A percentile compares a stretch with the other conserved stretches of the same genome.
These are phyloP conservation scores for Cladophialophora psammophila DNA, from an alignment of 2,329 filamentous ascomycete species.

Conservation along the genomic window DNA sequence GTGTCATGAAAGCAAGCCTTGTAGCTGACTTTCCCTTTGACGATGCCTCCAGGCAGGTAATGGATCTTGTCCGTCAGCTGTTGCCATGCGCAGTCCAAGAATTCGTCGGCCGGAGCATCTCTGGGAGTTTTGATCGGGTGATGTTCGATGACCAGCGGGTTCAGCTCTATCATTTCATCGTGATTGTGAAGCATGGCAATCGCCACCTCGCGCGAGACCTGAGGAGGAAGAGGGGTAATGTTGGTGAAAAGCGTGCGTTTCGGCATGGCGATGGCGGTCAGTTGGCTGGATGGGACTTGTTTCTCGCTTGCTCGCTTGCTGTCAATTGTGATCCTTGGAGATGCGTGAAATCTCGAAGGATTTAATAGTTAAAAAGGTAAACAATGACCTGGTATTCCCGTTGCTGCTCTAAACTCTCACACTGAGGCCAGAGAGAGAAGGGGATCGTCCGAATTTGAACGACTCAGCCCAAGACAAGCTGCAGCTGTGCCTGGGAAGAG, in stretches of 20 bases:
- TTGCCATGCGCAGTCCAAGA: constrained; percentile 74
- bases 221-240: constrained; percentile 76
- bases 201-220: constrained; percentile 73
- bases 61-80: constrained; percentile 77
- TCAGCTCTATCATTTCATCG: constrained; percentile 83
- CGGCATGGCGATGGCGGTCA: constrained; percentile 61
- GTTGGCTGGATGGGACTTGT: not conserved
- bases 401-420: not conserved
- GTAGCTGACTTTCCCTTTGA: constrained; percentile 74
- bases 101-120: constrained; percentile 74
- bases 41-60: constrained; percentile 72
- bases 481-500: constrained; percentile 16
- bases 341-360: not conserved
- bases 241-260: constrained; percentile 77
- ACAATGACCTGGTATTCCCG: not conserved
- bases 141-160: constrained; percentile 79
- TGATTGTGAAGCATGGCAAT: constrained; percentile 80
- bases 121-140: constrained; percentile 71
- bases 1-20: constrained; percentile 81
- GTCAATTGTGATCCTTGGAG: not conserved
- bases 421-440: not conserved
- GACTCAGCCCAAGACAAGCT: constrained; percentile 1
- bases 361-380: not conserved
- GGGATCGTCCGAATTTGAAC: constrained; percentile 9
- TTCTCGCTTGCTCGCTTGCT: not conserved